phyloP scores from a whole-genome alignment of 2,329 filamentous ascomycete species.

The Fusarium keratoplasticum region DNA sequence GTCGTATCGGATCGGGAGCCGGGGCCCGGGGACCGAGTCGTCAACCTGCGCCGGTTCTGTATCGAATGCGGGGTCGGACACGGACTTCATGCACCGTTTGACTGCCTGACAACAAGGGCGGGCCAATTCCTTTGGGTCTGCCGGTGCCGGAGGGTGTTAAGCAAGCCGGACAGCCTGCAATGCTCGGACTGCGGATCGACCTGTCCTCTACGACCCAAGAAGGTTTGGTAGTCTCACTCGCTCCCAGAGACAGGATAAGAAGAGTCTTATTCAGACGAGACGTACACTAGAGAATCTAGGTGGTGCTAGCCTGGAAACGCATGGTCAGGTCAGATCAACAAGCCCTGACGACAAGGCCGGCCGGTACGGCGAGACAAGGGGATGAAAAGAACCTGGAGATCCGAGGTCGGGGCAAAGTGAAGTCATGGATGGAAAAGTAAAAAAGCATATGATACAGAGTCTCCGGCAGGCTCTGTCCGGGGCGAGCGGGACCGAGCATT shows the following conservation, averaged over 20 bases:
- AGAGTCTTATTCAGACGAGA: not conserved
- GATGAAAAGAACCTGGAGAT: constrained; percentile 8
- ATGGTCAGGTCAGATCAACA: not conserved
- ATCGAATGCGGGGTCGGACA: constrained; percentile 55
- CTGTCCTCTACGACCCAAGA: constrained; percentile 52
- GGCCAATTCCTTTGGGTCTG: constrained; percentile 56
- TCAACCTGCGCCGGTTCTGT: constrained; percentile 54
- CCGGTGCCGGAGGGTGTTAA: constrained; percentile 51
- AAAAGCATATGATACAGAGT: not conserved
- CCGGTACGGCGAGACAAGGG: not conserved
- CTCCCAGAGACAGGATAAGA: not conserved
- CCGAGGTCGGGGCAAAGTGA: constrained; percentile 4
- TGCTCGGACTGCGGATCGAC: constrained; percentile 51
- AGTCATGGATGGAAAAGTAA: constrained; percentile 3
- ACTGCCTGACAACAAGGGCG: constrained; percentile 52
- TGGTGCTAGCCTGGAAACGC: not conserved
- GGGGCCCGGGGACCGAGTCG: constrained; percentile 43
- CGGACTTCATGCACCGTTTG: constrained; percentile 52
- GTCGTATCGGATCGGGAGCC: constrained; percentile 47
- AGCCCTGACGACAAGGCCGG: not conserved
- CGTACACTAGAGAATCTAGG: constrained; percentile 12
- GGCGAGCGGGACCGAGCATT: not conserved
- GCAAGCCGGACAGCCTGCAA: constrained; percentile 49
- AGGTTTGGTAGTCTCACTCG: constrained; percentile 38
- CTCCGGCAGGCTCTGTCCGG: not conserved